Percentiles rank a stretch among this genome's conserved stretches.
These are phyloP conservation scores for Fusarium hainanense DNA, from an alignment of 2,329 filamentous ascomycete genomes.

Conservation along the genomic window DNA sequence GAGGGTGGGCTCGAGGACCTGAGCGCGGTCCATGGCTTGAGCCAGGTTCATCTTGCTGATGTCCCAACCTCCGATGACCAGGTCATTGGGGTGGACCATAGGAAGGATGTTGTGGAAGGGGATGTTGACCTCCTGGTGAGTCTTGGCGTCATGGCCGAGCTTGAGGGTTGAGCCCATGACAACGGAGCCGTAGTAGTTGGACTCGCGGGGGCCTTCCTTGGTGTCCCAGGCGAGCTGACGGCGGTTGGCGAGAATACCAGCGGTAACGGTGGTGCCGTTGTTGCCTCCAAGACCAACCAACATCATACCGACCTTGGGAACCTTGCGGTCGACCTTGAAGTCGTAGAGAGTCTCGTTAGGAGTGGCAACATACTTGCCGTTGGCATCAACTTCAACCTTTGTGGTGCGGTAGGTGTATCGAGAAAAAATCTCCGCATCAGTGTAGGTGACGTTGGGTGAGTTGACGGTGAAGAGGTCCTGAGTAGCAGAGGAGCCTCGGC, in stretches of 20 bases:
- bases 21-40: conserved; percentile 93
- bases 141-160: conserved; percentile 87
- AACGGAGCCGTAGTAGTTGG: conserved; percentile 98
- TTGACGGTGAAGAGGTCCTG: conserved; percentile 83
- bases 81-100: conserved; percentile 97
- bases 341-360: conserved; percentile 93
- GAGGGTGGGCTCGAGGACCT: conserved; percentile 93
- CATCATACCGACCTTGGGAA: conserved; percentile 96
- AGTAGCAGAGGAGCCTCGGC: conserved; percentile 55
- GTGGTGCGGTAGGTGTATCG: conserved; percentile 98
- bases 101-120: conserved; percentile 94
- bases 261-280: conserved; percentile 97
- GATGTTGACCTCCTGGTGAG: conserved; percentile 91
- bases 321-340: conserved; percentile 95
- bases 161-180: conserved; percentile 98
- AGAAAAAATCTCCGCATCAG: conserved; percentile 86
- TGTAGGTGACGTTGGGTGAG: conserved; percentile 93
- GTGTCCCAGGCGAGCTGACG: conserved; percentile 90
- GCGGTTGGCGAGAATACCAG: conserved; percentile 96
- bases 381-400: conserved; percentile 74
- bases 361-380: conserved; percentile 83
- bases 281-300: conserved; percentile 98
- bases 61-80: conserved; percentile 96
- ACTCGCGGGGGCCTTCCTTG: conserved; percentile 82
- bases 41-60: conserved; percentile 92